Evolutionary conservation across 257 asterid species (phyloP), one percentile per base, ranked within the genome.

Genomic region (Datura wrightii): DNA sequence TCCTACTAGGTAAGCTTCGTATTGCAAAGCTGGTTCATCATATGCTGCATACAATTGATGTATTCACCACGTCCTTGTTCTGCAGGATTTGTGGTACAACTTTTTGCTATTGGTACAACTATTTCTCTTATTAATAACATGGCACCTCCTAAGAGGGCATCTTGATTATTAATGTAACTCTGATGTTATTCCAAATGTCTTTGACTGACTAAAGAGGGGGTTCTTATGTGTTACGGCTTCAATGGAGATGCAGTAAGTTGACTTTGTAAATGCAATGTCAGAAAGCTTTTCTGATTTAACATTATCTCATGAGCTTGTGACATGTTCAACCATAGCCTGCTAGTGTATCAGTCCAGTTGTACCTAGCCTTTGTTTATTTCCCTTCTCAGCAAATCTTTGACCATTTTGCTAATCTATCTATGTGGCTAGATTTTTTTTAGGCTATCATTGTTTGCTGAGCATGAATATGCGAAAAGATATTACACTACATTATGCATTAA

Each of bases 121-220:
- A 86, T 85, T 10, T 89, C 94, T 78, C 98, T 93, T 66, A 85
- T 90, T 79, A 86, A 70, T 85, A 91, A 95, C 85, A 94, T 95
- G 94, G 94, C 97, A 85, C 99, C 97, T 87, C 97, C 98, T 59
- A 92, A 92, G 92, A 94, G 94, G 83, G 89, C 93, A 1, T 89
- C 91, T 18, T 94, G 86, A 92, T 69, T 54, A 36, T 42, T 31
- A 69, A 19, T 60, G n/a, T 6, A 60, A 42, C 54, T 60, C 24
- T 67, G 44, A 6, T 36, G 55, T 37, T 66, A 14, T 37, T 66
- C 70, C 16, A 36, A 60, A 62, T 62, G n/a, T 31, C 31, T 37
- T 37, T 67, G 78, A 69, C 53, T 16, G 53, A 39, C 52, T 69
- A 39, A 69, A 69, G 34, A 56, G 66, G 36, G 76, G 6, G 3